Evolutionary conservation across 305 asterid species (phyloP).

Genomic region (Nicotiana rustica): DNA sequence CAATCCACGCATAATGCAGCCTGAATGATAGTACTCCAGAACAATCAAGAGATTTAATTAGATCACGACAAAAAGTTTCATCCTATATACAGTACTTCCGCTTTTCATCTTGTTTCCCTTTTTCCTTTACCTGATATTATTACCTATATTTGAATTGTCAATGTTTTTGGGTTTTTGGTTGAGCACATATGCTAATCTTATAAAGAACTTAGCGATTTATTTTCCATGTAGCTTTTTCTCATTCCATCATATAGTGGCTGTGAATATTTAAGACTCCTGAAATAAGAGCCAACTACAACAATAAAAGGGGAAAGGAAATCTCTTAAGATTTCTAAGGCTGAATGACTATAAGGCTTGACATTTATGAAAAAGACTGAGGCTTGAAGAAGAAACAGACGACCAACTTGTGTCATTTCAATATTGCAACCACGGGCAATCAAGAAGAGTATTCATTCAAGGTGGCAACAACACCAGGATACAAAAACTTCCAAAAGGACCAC

Average conservation of each 20-base stretch:
- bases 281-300: background rate
- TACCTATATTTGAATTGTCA: background rate
- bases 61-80: background rate
- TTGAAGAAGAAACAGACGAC: background rate
- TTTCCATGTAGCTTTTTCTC: background rate
- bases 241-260: background rate
- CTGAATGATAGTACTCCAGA: constrained; percentile 48
- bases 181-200: background rate
- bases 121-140: background rate
- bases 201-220: background rate
- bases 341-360: background rate
- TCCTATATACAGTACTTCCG: background rate
- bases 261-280: background rate
- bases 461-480: constrained; percentile 19
- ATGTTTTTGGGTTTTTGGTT: background rate
- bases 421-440: background rate
- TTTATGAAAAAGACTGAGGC: background rate
- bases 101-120: background rate
- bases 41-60: constrained; percentile 7
- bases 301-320: background rate
- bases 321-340: background rate
- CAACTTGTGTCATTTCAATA: background rate
- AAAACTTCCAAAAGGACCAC: constrained; percentile 2
- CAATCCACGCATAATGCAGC: constrained; percentile 88
- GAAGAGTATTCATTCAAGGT: constrained; percentile 9